Base-by-base conservation (phyloP, 2,329 filamentous ascomycete species). In the Sarocladium oryzae region DNA sequence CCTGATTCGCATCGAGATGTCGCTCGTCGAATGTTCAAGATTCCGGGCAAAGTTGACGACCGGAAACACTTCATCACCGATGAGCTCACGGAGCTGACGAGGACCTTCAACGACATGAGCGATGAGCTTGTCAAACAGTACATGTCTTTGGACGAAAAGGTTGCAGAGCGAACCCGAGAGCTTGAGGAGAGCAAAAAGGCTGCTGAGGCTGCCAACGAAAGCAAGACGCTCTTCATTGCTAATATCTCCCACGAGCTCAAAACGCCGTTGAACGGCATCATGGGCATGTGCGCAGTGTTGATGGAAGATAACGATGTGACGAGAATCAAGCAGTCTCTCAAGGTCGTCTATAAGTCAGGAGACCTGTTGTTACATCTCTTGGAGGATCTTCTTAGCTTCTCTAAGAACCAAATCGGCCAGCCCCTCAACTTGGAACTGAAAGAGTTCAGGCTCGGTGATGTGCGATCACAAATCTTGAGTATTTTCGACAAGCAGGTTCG, bases 211-310 rank as follows among this genome's bases (percentile, higher is more conserved):
- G 91, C 91, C 3, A 96, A 96, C 60, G 88, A 96, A 69, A 95
- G 89, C 75, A 99, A 99, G 71, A 97, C 93, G 0, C 75, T 97
- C 8, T 97, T 97, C 70, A 95, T 99, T 56, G 93, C 93, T 16
- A 97, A 97, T 60, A 96, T 97, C 49, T 86, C 82, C 1, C 82
- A 85, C 59, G 81, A 97, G 66, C 76, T 99, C 32, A 95, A 96
- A 64, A 99, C 93, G 1, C 93, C 93, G 0, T 76, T 97, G 52
- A 97, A 97, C 62, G 93, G 92, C 11, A 96, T 97, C 46, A 76
- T 99, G 60, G 93, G 93, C 53, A 93, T 96, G 86, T 91, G 86
- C 58, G 87, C 89, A 0, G 86, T 96, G 1, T 93, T 89, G 66
- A 93, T 96, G 89, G 87, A 90, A 56, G 90, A 96, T 64, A 85